Base-by-base conservation (phyloP, 2,329 filamentous ascomycete species). In the Aspergillus hortae region DNA sequence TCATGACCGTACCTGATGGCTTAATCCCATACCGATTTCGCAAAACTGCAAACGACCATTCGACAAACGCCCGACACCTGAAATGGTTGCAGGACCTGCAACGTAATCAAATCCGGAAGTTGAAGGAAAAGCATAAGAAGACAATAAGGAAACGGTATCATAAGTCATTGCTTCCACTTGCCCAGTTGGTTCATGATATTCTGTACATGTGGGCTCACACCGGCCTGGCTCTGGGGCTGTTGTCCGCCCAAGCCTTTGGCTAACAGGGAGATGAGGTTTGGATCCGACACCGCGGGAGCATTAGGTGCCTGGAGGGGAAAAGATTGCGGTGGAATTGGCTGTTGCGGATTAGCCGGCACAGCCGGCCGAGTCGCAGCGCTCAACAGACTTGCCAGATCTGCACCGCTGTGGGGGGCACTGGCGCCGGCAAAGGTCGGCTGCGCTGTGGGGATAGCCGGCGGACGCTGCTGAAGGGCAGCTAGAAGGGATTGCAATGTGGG, bases 401-500 rank as follows among this genome's bases (percentile, higher is more conserved):
- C 65, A 33, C 61, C 60, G 25, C 67, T 46, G 33, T 56, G 67
- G 35, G 65, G 57, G 12, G 70, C 62, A 53, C 67, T 68, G 15
- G 64, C 56, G 6, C 67, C 60, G 12, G 65, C 48, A 27, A 72
- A 69, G 25, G 70, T 63, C 23, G 65, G 69, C 44, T 72, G 70
- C 30, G 67, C 59, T 21, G 67, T 58, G 23, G 67, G 68, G 32
- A 64, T 54, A 10, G 71, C 65, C 33, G 73, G 71, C 17, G 74
- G 69, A 33, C 66, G 67, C 48, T 71, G 70, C 51, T 79, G 73
- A 48, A 90, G 78, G 7, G 83, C 80, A 15, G 83, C 79, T 5
- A 92, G 72, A 4, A 92, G 74, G 49, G 82, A 86, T 62, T 90
- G 88, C n/a, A 92, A 74, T 5, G 85, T 83, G 36, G 80, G 78